Base-by-base conservation (phyloP, 208 protist species). In the Leishmania gerbilli region DNA sequence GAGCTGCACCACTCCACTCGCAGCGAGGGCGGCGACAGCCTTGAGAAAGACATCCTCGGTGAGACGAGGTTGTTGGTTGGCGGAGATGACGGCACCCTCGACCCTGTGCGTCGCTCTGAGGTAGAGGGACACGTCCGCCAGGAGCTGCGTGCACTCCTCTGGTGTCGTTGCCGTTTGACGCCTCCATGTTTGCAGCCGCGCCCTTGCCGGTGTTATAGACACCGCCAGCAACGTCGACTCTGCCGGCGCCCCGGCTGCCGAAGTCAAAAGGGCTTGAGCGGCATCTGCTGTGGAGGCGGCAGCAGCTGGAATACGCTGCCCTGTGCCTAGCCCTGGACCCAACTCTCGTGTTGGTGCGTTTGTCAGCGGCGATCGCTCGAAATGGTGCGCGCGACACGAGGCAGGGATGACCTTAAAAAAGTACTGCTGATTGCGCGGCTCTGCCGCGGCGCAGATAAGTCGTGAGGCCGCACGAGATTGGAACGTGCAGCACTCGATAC, bases 331-430 rank as follows among this genome's bases (percentile, higher is more conserved):
- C 21, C 24, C 56, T 49, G 24, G 6, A 6, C 0, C 1, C 42
- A 45, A 3, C 34, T 65, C 53, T 47, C 1, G 19, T 11, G 9
- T 65, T n/a, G 75, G 51, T 7, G 67, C 24, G 31, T 27, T 64
- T 19, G 62, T 76, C 55, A 75, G 62, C 71, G 77, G 62, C 2
- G 83, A 79, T 9, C 34, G 9, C 21, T 42, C n/a, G 75, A 89
- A 85, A 85, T 91, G 89, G 71, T 90, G 87, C 2, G 74, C 76
- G 31, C 80, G 87, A 71, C 81, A 51, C 19, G 81, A 74, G 49
- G 80, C 53, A 2, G 92, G 90, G 37, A 95, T 79, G 7, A 94
- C 92, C 51, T 87, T 83, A 76, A 83, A 86, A 79, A 94, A 95
- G 82, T 94, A 94, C 9, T 79, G 80, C 72, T 81, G 88, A 27